Conservation (phyloP, 192 early-diverging fungal genomes). For the Spinellus fusiger region DNA sequence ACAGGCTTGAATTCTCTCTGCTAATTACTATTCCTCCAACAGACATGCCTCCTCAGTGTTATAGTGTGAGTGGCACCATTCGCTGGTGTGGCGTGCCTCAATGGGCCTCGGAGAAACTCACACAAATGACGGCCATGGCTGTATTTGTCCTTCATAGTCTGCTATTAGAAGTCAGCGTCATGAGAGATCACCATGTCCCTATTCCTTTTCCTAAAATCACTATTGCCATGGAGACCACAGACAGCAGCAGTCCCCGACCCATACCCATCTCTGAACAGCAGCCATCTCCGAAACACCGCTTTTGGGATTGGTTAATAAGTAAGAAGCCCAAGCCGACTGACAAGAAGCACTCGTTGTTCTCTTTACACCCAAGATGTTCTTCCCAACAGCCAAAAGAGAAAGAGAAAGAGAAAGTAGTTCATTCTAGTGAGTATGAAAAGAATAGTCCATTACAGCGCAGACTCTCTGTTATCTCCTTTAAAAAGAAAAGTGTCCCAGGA, state of each 20-base stretch:
- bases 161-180: neutral
- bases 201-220: neutral
- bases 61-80: neutral
- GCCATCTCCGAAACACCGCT: neutral
- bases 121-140: neutral
- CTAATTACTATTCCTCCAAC: no score
- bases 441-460: no score
- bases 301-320: neutral
- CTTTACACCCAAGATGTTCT: no score
- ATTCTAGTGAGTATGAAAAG: no score
- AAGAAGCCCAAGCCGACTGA: neutral
- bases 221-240: neutral
- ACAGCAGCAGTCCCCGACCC: neutral
- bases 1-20: no score
- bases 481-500: conserved; percentile 12
- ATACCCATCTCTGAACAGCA: neutral
- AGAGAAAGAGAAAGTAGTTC: neutral
- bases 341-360: no score
- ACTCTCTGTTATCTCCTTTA: neutral
- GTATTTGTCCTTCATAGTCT: neutral
- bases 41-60: no score
- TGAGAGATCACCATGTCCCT: neutral
- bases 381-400: neutral
- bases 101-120: neutral
- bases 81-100: neutral